Evolutionary conservation across 768 basidiomycete species (phyloP).

Genomic region (Serendipita sp.): DNA sequence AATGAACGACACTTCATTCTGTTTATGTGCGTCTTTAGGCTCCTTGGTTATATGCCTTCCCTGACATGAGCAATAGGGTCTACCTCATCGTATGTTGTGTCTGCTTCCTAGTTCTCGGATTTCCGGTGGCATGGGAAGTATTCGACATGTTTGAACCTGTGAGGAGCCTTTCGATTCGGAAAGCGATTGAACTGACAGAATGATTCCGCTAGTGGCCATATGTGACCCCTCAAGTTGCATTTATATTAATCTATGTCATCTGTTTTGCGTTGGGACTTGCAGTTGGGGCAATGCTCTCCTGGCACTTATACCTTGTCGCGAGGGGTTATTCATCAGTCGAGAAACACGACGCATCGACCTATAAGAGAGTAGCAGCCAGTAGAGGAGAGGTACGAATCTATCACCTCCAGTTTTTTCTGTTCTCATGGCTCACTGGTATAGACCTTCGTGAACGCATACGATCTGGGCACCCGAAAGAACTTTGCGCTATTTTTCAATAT

Average conservation of each 20-base stretch:
- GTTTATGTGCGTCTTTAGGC: conserved; percentile 58
- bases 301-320: conserved; percentile 56
- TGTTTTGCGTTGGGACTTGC: conserved; percentile 58
- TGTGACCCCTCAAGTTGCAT: conserved; percentile 48
- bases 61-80: conserved; percentile 29
- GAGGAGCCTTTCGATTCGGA: not conserved
- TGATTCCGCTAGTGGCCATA: conserved; percentile 34
- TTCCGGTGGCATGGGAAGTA: conserved; percentile 37
- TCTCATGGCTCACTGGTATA: conserved; percentile 16
- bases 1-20: conserved; percentile 94
- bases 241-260: conserved; percentile 63
- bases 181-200: conserved; percentile 10
- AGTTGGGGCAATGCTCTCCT: conserved; percentile 53
- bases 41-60: not conserved
- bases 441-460: conserved; percentile 82
- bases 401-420: not conserved
- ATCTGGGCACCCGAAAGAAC: conserved; percentile 60
- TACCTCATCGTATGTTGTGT: conserved; percentile 65
- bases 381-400: conserved; percentile 45
- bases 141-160: conserved; percentile 32
- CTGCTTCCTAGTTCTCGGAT: conserved; percentile 49
- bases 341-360: conserved; percentile 69
- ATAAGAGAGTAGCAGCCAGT: conserved; percentile 47
- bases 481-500: conserved; percentile 78
- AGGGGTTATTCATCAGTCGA: conserved; percentile 82